Percentiles rank a stretch among this genome's conserved stretches.
Evolutionary conservation across 2,329 filamentous ascomycete genomes (phyloP).

Genomic region (Ophiostoma sp.): DNA sequence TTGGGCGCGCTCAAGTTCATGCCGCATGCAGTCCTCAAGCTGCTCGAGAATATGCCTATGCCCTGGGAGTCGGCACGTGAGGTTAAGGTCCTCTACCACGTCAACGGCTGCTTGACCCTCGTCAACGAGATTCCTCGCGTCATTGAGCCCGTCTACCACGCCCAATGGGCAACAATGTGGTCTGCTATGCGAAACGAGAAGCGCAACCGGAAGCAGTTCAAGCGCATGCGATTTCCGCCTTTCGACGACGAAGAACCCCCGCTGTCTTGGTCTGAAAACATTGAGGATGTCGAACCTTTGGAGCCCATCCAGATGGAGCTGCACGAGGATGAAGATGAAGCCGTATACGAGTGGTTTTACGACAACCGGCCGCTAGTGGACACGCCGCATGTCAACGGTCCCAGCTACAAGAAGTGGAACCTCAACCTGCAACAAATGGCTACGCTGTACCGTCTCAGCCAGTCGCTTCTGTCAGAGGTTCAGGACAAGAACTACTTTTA

Average conservation of each 20-base stretch:
- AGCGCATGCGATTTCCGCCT: conserved; percentile 96
- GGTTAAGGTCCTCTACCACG: conserved; percentile 96
- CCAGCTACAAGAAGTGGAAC: conserved; percentile 96
- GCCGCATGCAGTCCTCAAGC: conserved; percentile 95
- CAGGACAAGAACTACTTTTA: conserved; percentile 97
- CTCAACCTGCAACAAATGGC: conserved; percentile 92
- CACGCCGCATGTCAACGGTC: conserved; percentile 88
- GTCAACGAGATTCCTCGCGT: conserved; percentile 96
- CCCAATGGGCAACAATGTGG: conserved; percentile 99
- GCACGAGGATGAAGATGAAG: conserved; percentile 84
- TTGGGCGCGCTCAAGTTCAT: conserved; percentile 97
- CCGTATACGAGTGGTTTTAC: conserved; percentile 96
- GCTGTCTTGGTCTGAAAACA: conserved; percentile 96
- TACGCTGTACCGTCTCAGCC: conserved; percentile 83
- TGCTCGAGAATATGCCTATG: conserved; percentile 99
- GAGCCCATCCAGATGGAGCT: conserved; percentile 99
- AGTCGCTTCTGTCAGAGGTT: conserved; percentile 83
- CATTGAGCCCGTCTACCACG: conserved; percentile 95
- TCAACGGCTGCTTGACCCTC: conserved; percentile 92
- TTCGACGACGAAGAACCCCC: conserved; percentile 98
- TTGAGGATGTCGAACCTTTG: conserved; percentile 94
- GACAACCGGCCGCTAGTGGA: conserved; percentile 87
- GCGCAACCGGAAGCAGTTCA: conserved; percentile 91
- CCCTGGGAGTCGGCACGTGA: conserved; percentile 95
- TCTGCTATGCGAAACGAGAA: conserved; percentile 97